phyloP scores from a whole-genome alignment of 2,329 filamentous ascomycete species.

The Ciborinia camelliae region DNA sequence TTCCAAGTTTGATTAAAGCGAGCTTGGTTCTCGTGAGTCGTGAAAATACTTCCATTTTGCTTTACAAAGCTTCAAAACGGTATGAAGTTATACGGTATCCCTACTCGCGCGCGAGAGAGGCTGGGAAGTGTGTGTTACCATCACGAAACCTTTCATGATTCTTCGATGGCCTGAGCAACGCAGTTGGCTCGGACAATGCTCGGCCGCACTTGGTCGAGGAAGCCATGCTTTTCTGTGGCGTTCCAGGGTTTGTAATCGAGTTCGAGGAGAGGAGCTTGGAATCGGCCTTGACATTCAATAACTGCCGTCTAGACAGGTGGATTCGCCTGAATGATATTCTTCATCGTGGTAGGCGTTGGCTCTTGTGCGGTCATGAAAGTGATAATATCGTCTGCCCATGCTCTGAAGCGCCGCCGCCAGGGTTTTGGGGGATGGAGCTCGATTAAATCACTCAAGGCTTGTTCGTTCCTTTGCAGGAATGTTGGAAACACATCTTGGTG shows the following conservation, averaged over 20 bases:
- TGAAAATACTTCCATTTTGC: background rate
- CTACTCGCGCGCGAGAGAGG: slow-evolving; percentile 16
- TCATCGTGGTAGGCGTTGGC: slow-evolving; percentile 5
- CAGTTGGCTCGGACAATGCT: slow-evolving; percentile 4
- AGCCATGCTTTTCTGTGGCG: background rate
- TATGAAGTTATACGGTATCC: slow-evolving; percentile 10
- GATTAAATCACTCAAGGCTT: slow-evolving; percentile 12
- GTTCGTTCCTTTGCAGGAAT: background rate
- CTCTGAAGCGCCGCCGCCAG: slow-evolving; percentile 17
- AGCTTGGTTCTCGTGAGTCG: background rate
- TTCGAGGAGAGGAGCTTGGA: slow-evolving; percentile 2
- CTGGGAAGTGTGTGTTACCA: slow-evolving; percentile 5
- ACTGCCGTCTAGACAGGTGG: slow-evolving; percentile 1
- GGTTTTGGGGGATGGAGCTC: slow-evolving; percentile 14
- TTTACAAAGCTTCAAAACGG: slow-evolving; percentile 6
- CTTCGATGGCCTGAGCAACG: slow-evolving; percentile 8
- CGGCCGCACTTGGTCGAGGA: slow-evolving; percentile 12
- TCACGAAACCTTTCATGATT: slow-evolving; percentile 12
- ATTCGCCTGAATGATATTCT: slow-evolving; percentile 6
- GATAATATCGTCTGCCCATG: slow-evolving; percentile 20
- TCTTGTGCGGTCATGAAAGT: slow-evolving; percentile 11
- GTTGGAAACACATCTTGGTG: slow-evolving; percentile 4
- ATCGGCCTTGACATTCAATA: background rate
- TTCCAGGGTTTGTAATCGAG: background rate
- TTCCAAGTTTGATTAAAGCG: background rate